A percentile compares a stretch with the other conserved stretches of the same genome.
These are phyloP conservation scores for Fraxinus dipetala DNA, from an alignment of 305 asterid genomes.

Conservation along the genomic window DNA sequence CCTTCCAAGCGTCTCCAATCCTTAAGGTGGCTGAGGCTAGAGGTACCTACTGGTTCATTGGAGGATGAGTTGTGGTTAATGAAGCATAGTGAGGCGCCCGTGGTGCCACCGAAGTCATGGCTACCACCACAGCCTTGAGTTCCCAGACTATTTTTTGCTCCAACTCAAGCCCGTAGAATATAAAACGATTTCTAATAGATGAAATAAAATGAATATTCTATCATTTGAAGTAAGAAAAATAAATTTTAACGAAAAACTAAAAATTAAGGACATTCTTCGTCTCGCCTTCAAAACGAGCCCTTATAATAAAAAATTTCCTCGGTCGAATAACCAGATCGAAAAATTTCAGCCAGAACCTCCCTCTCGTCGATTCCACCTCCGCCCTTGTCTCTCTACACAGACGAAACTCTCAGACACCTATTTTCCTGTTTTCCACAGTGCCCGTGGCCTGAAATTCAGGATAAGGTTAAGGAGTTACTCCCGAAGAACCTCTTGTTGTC, in stretches of 20 bases:
- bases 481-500: slow-evolving; percentile 19
- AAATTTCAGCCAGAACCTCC: slow-evolving; percentile 20
- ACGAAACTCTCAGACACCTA: slow-evolving; percentile 10
- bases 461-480: slow-evolving; percentile 23
- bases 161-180: not conserved
- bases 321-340: slow-evolving; percentile 18
- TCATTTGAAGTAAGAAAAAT: not conserved
- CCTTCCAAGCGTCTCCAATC: not conserved
- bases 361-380: slow-evolving; percentile 23
- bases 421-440: slow-evolving; percentile 9
- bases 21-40: not conserved
- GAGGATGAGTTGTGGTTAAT: not conserved
- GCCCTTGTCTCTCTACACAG: slow-evolving; percentile 14
- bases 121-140: not conserved
- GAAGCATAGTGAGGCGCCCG: not conserved
- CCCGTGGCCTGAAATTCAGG: slow-evolving; percentile 21
- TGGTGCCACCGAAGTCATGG: not conserved
- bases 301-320: not conserved
- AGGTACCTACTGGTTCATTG: not conserved
- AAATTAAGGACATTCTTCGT: not conserved
- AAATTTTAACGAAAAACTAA: not conserved
- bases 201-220: not conserved
- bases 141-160: not conserved
- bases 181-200: not conserved
- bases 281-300: not conserved